Conservation (phyloP, 169 alveolate genomes). For the Toxoplasma gondii region DNA sequence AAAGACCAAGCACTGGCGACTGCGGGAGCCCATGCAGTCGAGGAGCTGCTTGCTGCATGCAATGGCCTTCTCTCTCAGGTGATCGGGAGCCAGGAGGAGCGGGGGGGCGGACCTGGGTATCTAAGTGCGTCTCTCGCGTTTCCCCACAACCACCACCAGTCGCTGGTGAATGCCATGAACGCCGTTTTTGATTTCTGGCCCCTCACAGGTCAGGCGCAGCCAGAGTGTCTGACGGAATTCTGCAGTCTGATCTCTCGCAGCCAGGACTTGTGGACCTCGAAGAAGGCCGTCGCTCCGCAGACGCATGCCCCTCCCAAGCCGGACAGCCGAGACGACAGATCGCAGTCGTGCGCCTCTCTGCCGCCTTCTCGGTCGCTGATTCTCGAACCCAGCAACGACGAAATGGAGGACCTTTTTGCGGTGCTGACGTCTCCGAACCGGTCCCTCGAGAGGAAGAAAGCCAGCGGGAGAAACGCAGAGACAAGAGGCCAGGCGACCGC, state of each 20-base stretch:
- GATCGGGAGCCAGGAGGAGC: not conserved
- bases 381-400: not conserved
- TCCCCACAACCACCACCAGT: too few relatives aligned
- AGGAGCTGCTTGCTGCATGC: not conserved
- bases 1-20: not conserved
- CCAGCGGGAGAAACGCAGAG: not conserved
- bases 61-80: not conserved
- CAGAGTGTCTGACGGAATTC: not conserved
- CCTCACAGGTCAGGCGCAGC: not conserved
- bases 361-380: not conserved
- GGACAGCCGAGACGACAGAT: not conserved
- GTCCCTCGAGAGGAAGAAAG: slow-evolving; percentile 4
- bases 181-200: slow-evolving; percentile 3
- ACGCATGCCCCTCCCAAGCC: not conserved
- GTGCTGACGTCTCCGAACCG: not conserved
- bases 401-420: slow-evolving; percentile 5
- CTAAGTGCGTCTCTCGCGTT: not conserved
- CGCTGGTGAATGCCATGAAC: not conserved
- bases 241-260: not conserved
- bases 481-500: not conserved
- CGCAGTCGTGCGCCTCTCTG: not conserved
- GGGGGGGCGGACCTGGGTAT: not conserved
- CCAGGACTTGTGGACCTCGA: not conserved
- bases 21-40: not conserved
- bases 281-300: not conserved